These are phyloP conservation scores for Ichthyophonus hoferi DNA, from an alignment of 208 protist species.

Conservation along the genomic window DNA sequence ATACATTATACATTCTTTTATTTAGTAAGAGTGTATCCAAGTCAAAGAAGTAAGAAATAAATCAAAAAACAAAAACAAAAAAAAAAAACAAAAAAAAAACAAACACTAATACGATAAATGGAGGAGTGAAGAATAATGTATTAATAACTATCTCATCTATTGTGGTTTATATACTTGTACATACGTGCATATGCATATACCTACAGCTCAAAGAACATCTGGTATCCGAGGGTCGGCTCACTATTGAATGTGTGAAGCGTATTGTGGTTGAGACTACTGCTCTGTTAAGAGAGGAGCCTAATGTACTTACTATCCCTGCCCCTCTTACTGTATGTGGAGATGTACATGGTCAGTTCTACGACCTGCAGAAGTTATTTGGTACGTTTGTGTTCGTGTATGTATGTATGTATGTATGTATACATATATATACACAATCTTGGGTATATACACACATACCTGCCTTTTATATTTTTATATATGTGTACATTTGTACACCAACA, in stretches of 20 bases:
- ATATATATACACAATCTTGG: neutral
- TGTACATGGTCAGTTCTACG: slow-evolving; percentile 93
- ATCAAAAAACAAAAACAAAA: neutral
- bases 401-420: neutral
- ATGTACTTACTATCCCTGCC: slow-evolving; percentile 26
- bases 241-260: neutral
- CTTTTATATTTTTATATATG: slow-evolving; percentile 18
- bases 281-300: slow-evolving; percentile 22
- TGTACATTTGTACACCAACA: neutral
- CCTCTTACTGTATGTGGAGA: slow-evolving; percentile 69
- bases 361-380: slow-evolving; percentile 84
- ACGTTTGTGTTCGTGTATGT: neutral
- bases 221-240: slow-evolving; percentile 26
- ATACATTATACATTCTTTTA: no score
- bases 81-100: neutral
- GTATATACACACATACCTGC: neutral
- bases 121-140: neutral
- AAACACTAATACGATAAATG: neutral
- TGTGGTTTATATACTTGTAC: neutral
- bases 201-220: slow-evolving; percentile 32
- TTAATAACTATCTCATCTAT: neutral
- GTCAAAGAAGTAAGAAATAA: neutral
- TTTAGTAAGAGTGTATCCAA: neutral
- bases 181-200: neutral
- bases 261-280: slow-evolving; percentile 1